Conservation (phyloP, 1,284 basidiomycete species). For the Ustilago tritici region DNA sequence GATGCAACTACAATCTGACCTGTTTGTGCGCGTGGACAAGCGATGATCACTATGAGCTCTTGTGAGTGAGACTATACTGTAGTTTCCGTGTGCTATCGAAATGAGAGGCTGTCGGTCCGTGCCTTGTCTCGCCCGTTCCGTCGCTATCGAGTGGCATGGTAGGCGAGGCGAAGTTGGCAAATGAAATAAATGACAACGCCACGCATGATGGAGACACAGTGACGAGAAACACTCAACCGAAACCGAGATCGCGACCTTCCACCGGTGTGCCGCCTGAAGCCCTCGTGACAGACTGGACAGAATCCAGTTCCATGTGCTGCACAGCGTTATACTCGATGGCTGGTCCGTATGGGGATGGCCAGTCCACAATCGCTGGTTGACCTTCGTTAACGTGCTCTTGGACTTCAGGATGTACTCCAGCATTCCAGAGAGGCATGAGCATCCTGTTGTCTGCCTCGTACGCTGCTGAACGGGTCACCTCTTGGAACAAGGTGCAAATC, state of each 20-base stretch:
- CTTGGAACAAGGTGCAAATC: not conserved
- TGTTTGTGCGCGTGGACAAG: slow-evolving; percentile 2
- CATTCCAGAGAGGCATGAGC: not conserved
- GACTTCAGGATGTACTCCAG: not conserved
- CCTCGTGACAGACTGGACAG: too few relatives aligned
- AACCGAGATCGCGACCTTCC: too few relatives aligned
- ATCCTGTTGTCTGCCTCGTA: slow-evolving; percentile 6
- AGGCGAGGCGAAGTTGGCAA: too few relatives aligned
- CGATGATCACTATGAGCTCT: slow-evolving; percentile 1
- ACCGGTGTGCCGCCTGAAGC: too few relatives aligned
- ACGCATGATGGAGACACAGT: too few relatives aligned
- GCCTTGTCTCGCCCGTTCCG: slow-evolving; percentile 1
- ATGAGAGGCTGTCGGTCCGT: slow-evolving; percentile 7
- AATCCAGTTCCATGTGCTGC: not conserved
- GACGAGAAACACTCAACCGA: too few relatives aligned
- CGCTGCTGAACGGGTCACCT: not conserved
- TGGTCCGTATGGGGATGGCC: not conserved
- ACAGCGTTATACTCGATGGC: not conserved
- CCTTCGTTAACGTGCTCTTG: not conserved
- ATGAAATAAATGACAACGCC: too few relatives aligned
- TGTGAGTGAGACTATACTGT: too few relatives aligned
- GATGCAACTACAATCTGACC: not conserved
- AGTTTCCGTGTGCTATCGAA: not conserved
- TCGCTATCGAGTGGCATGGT: not conserved
- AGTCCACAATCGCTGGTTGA: not conserved